These are phyloP conservation scores for Westerdykella aurantiaca DNA, from an alignment of 2,329 filamentous ascomycete species.

Conservation along the genomic window DNA sequence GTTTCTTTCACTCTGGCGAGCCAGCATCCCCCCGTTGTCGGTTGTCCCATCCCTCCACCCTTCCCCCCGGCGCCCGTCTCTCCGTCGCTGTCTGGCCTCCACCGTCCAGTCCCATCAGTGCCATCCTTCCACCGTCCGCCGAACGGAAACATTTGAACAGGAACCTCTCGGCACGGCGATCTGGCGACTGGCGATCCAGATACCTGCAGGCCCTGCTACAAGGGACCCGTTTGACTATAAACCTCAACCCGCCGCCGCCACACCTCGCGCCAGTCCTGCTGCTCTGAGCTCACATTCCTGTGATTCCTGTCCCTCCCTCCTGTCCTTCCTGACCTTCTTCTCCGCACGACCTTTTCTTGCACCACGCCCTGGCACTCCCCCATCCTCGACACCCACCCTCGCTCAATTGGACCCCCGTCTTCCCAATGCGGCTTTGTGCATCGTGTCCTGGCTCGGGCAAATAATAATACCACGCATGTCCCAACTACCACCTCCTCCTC, in stretches of 20 bases:
- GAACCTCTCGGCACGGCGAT: conserved; percentile 29
- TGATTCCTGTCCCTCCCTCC: conserved; percentile 14
- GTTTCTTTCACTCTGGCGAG: neutral
- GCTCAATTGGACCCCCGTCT: conserved; percentile 10
- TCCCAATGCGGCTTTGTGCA: conserved; percentile 40
- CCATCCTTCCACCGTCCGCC: neutral
- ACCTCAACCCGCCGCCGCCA: conserved; percentile 35
- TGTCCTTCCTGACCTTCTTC: no score
- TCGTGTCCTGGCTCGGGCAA: conserved; percentile 36
- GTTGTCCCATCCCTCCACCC: neutral
- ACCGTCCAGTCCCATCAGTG: neutral
- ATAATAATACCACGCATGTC: conserved; percentile 42
- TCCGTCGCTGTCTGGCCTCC: neutral
- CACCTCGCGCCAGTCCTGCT: conserved; percentile 33
- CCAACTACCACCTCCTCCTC: conserved; percentile 37
- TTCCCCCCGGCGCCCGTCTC: neutral
- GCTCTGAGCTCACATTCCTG: conserved; percentile 36
- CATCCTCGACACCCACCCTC: neutral
- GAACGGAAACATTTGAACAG: conserved; percentile 25
- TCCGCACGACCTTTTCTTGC: conserved; percentile 32
- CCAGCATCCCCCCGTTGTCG: neutral
- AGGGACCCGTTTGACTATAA: conserved; percentile 30
- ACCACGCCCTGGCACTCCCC: conserved; percentile 34
- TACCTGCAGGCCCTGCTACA: conserved; percentile 32
- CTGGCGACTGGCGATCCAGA: conserved; percentile 37